phyloP scores from a whole-genome alignment of 78 protist species.

The Cavenderia fasciculata region DNA sequence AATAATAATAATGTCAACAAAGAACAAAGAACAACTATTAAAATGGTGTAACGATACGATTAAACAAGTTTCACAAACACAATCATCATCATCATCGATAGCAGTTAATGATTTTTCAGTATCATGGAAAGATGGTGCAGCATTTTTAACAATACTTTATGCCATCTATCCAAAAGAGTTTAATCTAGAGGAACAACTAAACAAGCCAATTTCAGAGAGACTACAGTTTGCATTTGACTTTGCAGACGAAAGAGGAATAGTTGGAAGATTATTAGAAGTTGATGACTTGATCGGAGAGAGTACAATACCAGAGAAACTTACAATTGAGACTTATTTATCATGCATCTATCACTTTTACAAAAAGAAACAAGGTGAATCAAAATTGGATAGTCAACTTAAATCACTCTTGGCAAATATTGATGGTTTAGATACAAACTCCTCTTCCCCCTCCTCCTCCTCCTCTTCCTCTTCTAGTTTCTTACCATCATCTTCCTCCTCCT shows the following conservation, averaged over 20 bases:
- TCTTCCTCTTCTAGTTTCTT: neutral
- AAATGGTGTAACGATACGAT: slow-evolving; percentile 48
- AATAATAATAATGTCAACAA: slow-evolving; percentile 17
- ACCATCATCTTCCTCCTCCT: neutral
- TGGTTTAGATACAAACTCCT: neutral
- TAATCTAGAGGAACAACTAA: neutral
- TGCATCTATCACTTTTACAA: slow-evolving; percentile 51
- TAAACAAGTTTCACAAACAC: slow-evolving; percentile 3
- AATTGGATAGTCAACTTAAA: slow-evolving; percentile 42
- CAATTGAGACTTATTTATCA: slow-evolving; percentile 54
- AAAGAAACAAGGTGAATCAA: slow-evolving; percentile 28
- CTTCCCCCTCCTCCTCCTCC: neutral
- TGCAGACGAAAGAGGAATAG: slow-evolving; percentile 62
- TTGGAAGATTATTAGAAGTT: slow-evolving; percentile 13
- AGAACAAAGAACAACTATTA: slow-evolving; percentile 54
- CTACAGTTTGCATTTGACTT: slow-evolving; percentile 2
- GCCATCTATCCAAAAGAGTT: slow-evolving; percentile 34
- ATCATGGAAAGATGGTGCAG: slow-evolving; percentile 68
- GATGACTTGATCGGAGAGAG: neutral
- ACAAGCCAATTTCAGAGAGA: neutral
- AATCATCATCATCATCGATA: too few species aligned
- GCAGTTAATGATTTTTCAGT: slow-evolving; percentile 50
- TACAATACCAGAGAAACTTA: slow-evolving; percentile 24
- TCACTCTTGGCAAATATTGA: slow-evolving; percentile 45
- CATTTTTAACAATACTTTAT: slow-evolving; percentile 16